A percentile compares a stretch with the other conserved stretches of the same genome.
These are phyloP conservation scores for Sphenostylis stenocarpa DNA, from an alignment of 306 rosid genomes.

Conservation along the genomic window DNA sequence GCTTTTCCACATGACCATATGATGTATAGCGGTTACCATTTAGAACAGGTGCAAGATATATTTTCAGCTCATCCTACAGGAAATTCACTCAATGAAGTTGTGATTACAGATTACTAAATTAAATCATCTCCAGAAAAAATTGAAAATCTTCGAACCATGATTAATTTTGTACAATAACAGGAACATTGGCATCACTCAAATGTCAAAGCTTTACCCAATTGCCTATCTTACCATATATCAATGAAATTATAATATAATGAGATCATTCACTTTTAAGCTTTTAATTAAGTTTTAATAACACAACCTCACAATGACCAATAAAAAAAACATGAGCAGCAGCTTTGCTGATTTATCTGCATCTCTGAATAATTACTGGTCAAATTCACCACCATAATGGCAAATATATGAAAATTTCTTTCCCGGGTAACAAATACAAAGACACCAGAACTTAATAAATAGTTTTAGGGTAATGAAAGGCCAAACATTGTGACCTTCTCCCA, in stretches of 20 bases:
- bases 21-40: conserved; percentile 1
- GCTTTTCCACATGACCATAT: conserved; percentile 1
- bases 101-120: background rate
- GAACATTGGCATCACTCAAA: background rate
- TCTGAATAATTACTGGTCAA: background rate
- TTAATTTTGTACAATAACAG: background rate
- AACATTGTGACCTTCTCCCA: background rate
- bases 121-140: background rate
- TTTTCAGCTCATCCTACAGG: conserved; percentile 6
- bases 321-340: background rate
- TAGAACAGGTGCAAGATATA: background rate
- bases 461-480: background rate
- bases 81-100: conserved; percentile 14
- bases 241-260: background rate
- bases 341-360: background rate
- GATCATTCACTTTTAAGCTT: background rate
- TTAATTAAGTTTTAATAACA: background rate
- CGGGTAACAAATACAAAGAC: background rate
- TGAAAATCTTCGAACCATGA: background rate
- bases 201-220: background rate
- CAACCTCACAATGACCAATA: background rate
- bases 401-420: background rate
- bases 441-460: background rate
- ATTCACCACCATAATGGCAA: background rate
- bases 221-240: background rate